Evolutionary conservation across 1,284 basidiomycete genomes (phyloP).

Genomic region (Ceratobasidium sp.): DNA sequence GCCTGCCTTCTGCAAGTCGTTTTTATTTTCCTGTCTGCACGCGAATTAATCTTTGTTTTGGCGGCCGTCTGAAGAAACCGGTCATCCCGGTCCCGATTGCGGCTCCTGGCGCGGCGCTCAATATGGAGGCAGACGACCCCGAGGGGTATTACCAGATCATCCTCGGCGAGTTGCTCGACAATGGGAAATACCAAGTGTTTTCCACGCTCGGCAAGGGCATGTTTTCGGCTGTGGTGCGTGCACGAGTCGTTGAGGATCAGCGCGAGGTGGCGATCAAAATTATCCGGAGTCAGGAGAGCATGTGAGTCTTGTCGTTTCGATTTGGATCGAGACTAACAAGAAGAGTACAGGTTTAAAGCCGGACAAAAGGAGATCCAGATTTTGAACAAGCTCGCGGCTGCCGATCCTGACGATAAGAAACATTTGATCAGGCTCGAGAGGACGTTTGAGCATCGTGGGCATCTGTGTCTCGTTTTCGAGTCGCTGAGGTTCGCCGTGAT

Average conservation of each 20-base stretch:
- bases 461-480: conserved; percentile 97
- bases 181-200: conserved; percentile 92
- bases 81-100: background rate
- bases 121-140: conserved; percentile 68
- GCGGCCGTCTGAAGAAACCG: conserved; percentile 56
- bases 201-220: conserved; percentile 96
- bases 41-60: background rate
- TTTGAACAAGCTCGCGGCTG: conserved; percentile 81
- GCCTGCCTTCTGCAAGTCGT: background rate
- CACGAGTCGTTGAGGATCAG: conserved; percentile 75
- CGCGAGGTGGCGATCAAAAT: conserved; percentile 98
- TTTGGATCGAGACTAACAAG: background rate
- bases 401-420: conserved; percentile 96
- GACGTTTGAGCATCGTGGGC: conserved; percentile 96
- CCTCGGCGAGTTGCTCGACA: conserved; percentile 92
- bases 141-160: conserved; percentile 98
- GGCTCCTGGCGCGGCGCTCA: conserved; percentile 20
- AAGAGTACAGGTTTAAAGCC: conserved; percentile 80
- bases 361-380: conserved; percentile 93
- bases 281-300: conserved; percentile 93
- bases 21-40: background rate
- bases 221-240: conserved; percentile 96
- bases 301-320: conserved; percentile 59
- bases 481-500: conserved; percentile 74
- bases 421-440: conserved; percentile 90